Base-by-base conservation (phyloP, 2,329 filamentous ascomycete species). In the Aspergillus jensenii region DNA sequence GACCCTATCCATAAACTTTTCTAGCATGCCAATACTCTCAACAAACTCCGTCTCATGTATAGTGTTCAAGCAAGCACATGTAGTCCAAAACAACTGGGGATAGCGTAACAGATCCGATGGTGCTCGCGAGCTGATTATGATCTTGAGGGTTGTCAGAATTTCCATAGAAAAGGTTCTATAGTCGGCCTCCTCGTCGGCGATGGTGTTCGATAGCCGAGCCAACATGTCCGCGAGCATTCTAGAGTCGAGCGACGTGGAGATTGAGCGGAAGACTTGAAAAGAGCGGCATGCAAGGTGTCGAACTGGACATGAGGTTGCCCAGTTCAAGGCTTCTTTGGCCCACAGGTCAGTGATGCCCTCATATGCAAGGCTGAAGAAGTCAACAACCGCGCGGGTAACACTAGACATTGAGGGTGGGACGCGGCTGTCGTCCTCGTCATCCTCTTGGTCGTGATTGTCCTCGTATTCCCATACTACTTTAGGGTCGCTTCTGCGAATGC, bases 151-250 rank as follows among this genome's bases (percentile, higher is more conserved):
- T 0, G 93, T 97, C 53, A 99, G 76, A 57, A 99, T 98, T 71
- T 99, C 96, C 88, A 98, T 93, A 0, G 95, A 96, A 69, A 99
- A 99, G 0, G 92, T 93, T 68, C 97, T 91, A 54, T 97, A 96
- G 75, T 98, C 93, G 0, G 87, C 85, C 68, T 96, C 91, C 65
- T 97, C 92, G 63, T 98, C 93, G 0, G 96, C 93, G 67, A 99
- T 95, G 0, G 95, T 99, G 73, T 98, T 99, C 2, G 93, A 98
- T 33, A 99, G 81, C 47, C 96, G 85, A 12, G 90, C 93, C 21
- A 99, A 85, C 92, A 99, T 99, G 68, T 99, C 95, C 2, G 91
- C 92, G 15, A 99, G 83, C 93, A 98, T 99, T 57, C 87, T 83
- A 65, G 96, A 92, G 69, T 99, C 93, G 21, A 98, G 79, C 0